Conservation (phyloP, 768 basidiomycete genomes). For the Mrakia blollopis region DNA sequence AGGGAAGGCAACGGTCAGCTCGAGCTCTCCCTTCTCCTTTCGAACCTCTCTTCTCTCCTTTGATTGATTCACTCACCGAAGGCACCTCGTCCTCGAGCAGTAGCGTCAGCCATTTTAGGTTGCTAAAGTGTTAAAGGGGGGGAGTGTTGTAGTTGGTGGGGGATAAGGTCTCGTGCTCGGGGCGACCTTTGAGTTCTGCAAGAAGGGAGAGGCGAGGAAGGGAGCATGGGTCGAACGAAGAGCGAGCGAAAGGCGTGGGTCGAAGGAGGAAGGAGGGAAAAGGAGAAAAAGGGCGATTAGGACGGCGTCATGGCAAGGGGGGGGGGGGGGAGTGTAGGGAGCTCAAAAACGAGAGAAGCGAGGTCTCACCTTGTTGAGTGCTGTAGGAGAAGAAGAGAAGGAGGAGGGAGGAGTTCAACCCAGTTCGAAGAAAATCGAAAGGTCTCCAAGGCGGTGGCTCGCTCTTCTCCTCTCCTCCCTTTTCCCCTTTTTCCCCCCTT, state of each 20-base stretch:
- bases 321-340: not conserved
- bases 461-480: too few relatives aligned
- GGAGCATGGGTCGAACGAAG: not conserved
- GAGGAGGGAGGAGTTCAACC: not conserved
- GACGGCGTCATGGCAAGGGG: not conserved
- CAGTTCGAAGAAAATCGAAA: too few relatives aligned
- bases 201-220: not conserved
- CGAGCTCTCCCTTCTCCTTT: conserved; percentile 25
- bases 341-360: not conserved
- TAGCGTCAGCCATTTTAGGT: conserved; percentile 53
- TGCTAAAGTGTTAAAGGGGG: conserved; percentile 22
- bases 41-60: conserved; percentile 72
- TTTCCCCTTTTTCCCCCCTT: too few relatives aligned
- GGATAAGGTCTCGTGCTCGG: conserved; percentile 30
- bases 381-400: conserved; percentile 5
- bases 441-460: too few relatives aligned
- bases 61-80: conserved; percentile 61
- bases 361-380: not conserved
- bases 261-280: not conserved
- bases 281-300: not conserved
- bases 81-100: conserved; percentile 47
- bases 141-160: conserved; percentile 5
- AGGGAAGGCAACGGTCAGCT: conserved; percentile 2
- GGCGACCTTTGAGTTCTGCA: conserved; percentile 23
- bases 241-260: not conserved